A percentile compares a stretch with the other conserved stretches of the same genome.
These are phyloP conservation scores for Ophiocordyceps camponoti-rufipedis DNA, from an alignment of 2,329 filamentous ascomycete species.

Conservation along the genomic window DNA sequence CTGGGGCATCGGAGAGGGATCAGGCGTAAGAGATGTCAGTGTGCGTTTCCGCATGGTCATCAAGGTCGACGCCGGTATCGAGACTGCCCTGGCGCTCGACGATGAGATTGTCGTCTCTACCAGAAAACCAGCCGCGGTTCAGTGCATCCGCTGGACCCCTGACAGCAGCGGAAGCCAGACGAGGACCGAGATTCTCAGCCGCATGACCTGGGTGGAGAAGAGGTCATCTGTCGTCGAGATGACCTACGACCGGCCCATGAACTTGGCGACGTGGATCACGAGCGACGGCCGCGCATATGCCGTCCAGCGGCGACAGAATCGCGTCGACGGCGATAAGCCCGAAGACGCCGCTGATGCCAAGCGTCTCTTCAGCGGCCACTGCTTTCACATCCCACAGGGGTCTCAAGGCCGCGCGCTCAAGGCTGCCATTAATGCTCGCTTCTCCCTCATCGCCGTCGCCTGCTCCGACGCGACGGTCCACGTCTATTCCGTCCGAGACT, in stretches of 20 bases:
- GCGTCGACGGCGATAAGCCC: slow-evolving; percentile 19
- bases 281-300: slow-evolving; percentile 78
- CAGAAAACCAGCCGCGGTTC: slow-evolving; percentile 77
- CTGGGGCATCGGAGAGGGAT: slow-evolving; percentile 65
- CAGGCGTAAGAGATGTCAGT: slow-evolving; percentile 69
- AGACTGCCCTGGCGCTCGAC: slow-evolving; percentile 71
- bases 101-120: slow-evolving; percentile 89
- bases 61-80: slow-evolving; percentile 90
- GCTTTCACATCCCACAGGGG: slow-evolving; percentile 60
- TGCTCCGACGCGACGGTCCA: slow-evolving; percentile 62
- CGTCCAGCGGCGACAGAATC: slow-evolving; percentile 50
- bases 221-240: slow-evolving; percentile 64
- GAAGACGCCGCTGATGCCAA: slow-evolving; percentile 31
- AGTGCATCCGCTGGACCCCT: slow-evolving; percentile 89
- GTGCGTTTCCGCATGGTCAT: slow-evolving; percentile 95
- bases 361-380: slow-evolving; percentile 73
- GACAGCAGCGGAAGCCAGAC: slow-evolving; percentile 71
- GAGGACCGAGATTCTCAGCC: slow-evolving; percentile 72
- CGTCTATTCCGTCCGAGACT: slow-evolving; percentile 88
- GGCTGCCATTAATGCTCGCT: slow-evolving; percentile 80
- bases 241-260: slow-evolving; percentile 93
- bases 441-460: slow-evolving; percentile 80
- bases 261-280: slow-evolving; percentile 81
- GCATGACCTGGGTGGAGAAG: slow-evolving; percentile 72
- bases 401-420: slow-evolving; percentile 45